These are phyloP conservation scores for Puccinia horiana DNA, from an alignment of 1,284 basidiomycete species.

Conservation along the genomic window DNA sequence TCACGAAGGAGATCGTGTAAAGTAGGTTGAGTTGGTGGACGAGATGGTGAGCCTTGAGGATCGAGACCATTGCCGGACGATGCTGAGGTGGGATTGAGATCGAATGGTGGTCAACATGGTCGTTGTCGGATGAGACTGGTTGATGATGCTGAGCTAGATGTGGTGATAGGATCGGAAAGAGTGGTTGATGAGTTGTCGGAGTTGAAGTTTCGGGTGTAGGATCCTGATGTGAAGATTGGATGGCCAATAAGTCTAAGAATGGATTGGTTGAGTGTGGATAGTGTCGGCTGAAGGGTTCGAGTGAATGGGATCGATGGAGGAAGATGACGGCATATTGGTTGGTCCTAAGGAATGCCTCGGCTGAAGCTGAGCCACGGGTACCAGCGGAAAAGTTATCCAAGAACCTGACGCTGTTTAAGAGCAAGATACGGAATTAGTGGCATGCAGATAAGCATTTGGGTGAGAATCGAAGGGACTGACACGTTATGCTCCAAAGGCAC, in stretches of 20 bases:
- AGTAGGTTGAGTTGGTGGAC: slow-evolving; percentile 74
- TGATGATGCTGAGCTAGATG: not conserved
- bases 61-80: slow-evolving; percentile 68
- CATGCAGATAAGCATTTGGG: not conserved
- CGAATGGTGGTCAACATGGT: not conserved
- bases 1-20: slow-evolving; percentile 85
- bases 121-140: not conserved
- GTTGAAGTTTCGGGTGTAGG: not conserved
- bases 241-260: slow-evolving; percentile 81
- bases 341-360: slow-evolving; percentile 86
- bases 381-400: slow-evolving; percentile 98
- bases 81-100: slow-evolving; percentile 63
- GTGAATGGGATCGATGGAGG: slow-evolving; percentile 93
- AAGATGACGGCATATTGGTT: slow-evolving; percentile 96
- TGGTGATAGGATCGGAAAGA: not conserved
- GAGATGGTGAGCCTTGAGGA: slow-evolving; percentile 78
- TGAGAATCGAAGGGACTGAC: slow-evolving; percentile 64
- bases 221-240: not conserved
- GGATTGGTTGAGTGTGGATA: slow-evolving; percentile 98
- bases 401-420: slow-evolving; percentile 78
- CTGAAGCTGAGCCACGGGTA: slow-evolving; percentile 93
- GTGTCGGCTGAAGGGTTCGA: slow-evolving; percentile 93
- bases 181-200: not conserved
- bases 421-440: not conserved
- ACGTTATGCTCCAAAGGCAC: slow-evolving; percentile 94